Evolutionary conservation across 306 rosid genomes (phyloP), one percentile per base, ranked within the genome.

Genomic region (Trifolium repens): DNA sequence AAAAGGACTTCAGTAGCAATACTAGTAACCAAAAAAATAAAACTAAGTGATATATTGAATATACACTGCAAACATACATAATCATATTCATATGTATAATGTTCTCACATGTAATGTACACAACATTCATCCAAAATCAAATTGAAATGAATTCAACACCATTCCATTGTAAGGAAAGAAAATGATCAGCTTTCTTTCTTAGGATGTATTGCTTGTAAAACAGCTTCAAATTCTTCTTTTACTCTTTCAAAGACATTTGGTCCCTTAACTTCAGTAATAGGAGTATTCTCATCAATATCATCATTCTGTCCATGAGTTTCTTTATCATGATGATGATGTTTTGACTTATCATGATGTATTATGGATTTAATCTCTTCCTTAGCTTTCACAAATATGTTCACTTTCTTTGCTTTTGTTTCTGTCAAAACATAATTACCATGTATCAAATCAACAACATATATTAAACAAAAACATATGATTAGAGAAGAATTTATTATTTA

Each of bases 141-240:
- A 70, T 52, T 26, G 35, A 62, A 76, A n/a, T 69, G 40, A 62
- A 76, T 26, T 69, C 77, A 72, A 72, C 71, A 43, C 67, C 83
- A 40, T 78, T 82, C 42, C 26, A 62, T n/a, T 68, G 74, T 11
- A 78, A 43, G 72, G 81, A 46, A 34, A 47, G 72, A 44, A 47
- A 35, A 68, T 24, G 17, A 43, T 71, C 74, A 69, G 9, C 13
- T 72, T 30, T 82, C 83, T 84, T 83, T 88, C 84, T 86, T 86
- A 4, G 89, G 83, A 80, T 81, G 88, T 24, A 91, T 80, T 19
- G 87, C 71, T 87, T 87, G 77, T 11, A 84, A 47, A 70, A 89
- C 79, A 10, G 97, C 97, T 85, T 91, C 88, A 0, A 91, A 73
- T 84, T 91, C 97, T 80, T 91, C 97, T 75, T 87, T 89, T 47